These are phyloP conservation scores for Sporothrix euskadiensis DNA, from an alignment of 2,329 filamentous ascomycete species.

Conservation along the genomic window DNA sequence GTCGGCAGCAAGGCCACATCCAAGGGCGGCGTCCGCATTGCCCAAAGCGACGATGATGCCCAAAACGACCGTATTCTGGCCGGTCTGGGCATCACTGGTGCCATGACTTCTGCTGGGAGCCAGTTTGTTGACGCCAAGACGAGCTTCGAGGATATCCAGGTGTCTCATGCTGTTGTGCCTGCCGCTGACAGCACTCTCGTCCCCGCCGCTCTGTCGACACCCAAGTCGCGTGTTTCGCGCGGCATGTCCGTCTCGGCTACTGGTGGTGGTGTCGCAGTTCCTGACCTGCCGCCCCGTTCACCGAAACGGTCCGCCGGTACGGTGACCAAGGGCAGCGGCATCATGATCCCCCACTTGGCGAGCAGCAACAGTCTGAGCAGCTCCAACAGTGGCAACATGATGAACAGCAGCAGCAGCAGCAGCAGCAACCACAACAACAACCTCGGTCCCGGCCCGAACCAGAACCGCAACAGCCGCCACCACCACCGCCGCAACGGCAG, in stretches of 20 bases:
- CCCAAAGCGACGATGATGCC: conserved; percentile 16
- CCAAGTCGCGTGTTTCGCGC: conserved; percentile 3
- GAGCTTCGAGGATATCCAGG: neutral
- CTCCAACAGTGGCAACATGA: neutral
- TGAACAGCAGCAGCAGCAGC: neutral
- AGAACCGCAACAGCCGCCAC: neutral
- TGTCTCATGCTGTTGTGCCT: neutral
- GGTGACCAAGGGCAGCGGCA: conserved; percentile 18
- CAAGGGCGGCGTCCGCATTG: conserved; percentile 24
- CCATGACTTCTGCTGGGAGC: neutral
- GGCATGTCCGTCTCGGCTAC: neutral
- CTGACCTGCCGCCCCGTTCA: conserved; percentile 23
- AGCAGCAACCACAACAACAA: neutral
- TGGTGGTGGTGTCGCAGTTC: neutral
- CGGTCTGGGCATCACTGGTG: conserved; percentile 22
- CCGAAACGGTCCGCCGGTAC: conserved; percentile 19
- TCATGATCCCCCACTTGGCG: conserved; percentile 22
- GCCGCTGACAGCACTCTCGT: neutral
- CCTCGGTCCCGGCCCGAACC: neutral
- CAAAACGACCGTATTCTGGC: conserved; percentile 6
- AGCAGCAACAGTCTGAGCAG: conserved; percentile 14
- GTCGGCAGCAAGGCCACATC: conserved; percentile 8
- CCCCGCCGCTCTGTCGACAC: conserved; percentile 24
- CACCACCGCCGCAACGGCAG: conserved; percentile 14
- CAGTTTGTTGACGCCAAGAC: neutral